Evolutionary conservation across 257 asterid genomes (phyloP).

Genomic region (Paraleonurus japonicus): DNA sequence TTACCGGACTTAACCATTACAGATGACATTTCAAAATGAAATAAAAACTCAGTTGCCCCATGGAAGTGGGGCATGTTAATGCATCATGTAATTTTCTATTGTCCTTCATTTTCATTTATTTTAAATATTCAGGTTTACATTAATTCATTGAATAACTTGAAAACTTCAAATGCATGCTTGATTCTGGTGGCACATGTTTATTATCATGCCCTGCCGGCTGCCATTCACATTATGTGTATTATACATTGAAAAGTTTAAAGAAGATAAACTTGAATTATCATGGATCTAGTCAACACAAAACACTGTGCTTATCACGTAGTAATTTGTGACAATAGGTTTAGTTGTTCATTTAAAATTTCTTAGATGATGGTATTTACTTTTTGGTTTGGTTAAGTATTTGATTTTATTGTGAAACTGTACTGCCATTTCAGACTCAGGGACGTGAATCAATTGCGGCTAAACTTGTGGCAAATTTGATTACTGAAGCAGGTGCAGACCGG

Average conservation of each 20-base stretch:
- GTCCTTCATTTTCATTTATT: background rate
- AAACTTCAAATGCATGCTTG: background rate
- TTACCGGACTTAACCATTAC: background rate
- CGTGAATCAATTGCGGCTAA: conserved; percentile 88
- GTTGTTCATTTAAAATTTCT: conserved; percentile 14
- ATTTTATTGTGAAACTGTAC: conserved; percentile 7
- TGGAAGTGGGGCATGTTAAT: background rate
- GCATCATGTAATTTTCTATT: background rate
- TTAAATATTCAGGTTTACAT: background rate
- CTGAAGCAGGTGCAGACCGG: conserved; percentile 82
- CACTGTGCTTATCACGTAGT: background rate
- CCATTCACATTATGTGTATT: background rate
- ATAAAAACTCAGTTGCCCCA: background rate
- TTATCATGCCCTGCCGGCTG: background rate
- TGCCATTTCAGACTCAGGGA: conserved; percentile 66
- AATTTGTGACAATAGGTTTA: background rate
- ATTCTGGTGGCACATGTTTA: background rate
- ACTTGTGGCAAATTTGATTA: conserved; percentile 75
- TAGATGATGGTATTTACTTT: background rate
- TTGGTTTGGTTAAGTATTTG: conserved; percentile 18
- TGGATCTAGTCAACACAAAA: background rate
- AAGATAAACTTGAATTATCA: conserved; percentile 1
- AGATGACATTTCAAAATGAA: background rate
- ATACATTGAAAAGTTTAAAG: background rate
- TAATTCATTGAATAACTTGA: background rate